phyloP scores from a whole-genome alignment of 768 basidiomycete species.

The Pisolithus tinctorius region DNA sequence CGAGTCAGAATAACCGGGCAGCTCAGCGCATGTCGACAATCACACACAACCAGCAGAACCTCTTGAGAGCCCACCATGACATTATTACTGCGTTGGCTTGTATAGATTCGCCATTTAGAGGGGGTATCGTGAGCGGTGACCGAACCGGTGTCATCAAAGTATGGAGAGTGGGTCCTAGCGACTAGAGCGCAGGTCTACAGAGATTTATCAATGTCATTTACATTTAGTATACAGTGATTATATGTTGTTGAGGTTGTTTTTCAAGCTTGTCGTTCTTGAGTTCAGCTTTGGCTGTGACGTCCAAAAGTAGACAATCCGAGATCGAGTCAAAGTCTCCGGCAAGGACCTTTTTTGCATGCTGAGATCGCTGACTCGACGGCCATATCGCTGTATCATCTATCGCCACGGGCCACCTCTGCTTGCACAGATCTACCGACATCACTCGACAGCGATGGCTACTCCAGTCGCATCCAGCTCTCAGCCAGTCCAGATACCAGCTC shows the following conservation, averaged over 20 bases:
- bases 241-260: too few species aligned
- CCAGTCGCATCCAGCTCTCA: slow-evolving; percentile 51
- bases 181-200: slow-evolving; percentile 19
- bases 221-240: too few species aligned
- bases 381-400: slow-evolving; percentile 20
- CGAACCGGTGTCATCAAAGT: slow-evolving; percentile 86
- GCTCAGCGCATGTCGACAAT: slow-evolving; percentile 73
- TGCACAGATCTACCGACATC: slow-evolving; percentile 9
- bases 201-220: slow-evolving; percentile 1
- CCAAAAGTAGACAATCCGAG: too few species aligned
- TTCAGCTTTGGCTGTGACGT: too few species aligned
- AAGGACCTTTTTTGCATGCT: slow-evolving; percentile 21
- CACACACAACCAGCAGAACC: slow-evolving; percentile 74
- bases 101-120: slow-evolving; percentile 89
- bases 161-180: slow-evolving; percentile 64
- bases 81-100: slow-evolving; percentile 79
- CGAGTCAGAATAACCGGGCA: slow-evolving; percentile 55
- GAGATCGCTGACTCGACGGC: slow-evolving; percentile 27
- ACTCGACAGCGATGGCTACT: slow-evolving; percentile 44
- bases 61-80: slow-evolving; percentile 86
- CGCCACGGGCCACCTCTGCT: slow-evolving; percentile 5
- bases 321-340: too few species aligned
- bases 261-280: too few species aligned
- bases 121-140: slow-evolving; percentile 89
- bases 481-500: slow-evolving; percentile 39